Evolutionary conservation across 306 rosid genomes (phyloP).

Genomic region (Vigna hirtella): DNA sequence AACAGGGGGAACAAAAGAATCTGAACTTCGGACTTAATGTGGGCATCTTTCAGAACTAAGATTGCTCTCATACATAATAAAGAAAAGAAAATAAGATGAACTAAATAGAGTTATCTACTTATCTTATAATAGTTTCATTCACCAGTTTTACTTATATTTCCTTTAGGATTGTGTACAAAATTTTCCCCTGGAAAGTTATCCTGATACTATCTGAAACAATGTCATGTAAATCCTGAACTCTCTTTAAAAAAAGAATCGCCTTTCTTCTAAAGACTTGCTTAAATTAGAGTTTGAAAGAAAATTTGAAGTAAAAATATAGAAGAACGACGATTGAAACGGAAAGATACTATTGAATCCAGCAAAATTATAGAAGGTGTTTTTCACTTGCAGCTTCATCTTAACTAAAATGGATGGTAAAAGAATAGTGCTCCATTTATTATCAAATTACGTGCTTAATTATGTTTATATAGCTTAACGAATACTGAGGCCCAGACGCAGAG

Average conservation of each 20-base stretch:
- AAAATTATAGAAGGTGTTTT: not conserved
- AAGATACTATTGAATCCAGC: not conserved
- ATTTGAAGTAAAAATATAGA: not conserved
- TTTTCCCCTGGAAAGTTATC: not conserved
- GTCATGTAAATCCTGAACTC: not conserved
- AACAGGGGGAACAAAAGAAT: slow-evolving; percentile 3
- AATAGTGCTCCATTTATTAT: slow-evolving; percentile 13
- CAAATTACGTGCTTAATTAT: not conserved
- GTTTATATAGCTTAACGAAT: not conserved
- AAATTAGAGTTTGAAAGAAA: not conserved
- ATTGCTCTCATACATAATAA: not conserved
- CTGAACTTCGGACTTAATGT: not conserved
- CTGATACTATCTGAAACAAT: not conserved
- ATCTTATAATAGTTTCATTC: not conserved
- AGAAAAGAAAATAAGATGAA: not conserved
- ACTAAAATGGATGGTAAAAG: not conserved
- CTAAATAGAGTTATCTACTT: not conserved
- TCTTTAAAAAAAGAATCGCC: not conserved
- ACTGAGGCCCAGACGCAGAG: not conserved
- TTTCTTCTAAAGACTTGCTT: not conserved
- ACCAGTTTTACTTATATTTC: not conserved
- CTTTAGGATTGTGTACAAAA: not conserved
- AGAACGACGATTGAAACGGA: not conserved
- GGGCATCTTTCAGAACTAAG: not conserved
- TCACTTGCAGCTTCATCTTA: not conserved